Percentiles rank a stretch among this genome's conserved stretches.
Evolutionary conservation across 495 filamentous ascomycete genomes (phyloP).

Genomic region (Penicillium paxilli): DNA sequence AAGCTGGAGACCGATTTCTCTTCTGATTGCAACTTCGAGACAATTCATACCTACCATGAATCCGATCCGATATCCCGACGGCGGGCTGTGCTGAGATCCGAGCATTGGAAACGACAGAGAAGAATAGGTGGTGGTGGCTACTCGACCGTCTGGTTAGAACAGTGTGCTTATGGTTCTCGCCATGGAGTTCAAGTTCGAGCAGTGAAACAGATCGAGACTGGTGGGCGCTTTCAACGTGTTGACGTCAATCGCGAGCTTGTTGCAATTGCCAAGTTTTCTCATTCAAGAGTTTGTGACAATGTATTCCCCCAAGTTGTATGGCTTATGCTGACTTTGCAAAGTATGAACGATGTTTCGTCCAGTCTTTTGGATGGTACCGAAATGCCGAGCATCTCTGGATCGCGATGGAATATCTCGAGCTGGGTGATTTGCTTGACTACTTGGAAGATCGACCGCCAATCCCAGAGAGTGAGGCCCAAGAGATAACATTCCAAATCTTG

Average conservation of each 20-base stretch:
- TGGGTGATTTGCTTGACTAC: slow-evolving; percentile 21
- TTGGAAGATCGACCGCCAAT: slow-evolving; percentile 15
- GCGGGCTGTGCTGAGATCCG: neutral
- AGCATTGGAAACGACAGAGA: neutral
- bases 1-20: neutral
- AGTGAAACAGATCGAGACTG: neutral
- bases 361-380: slow-evolving; percentile 32
- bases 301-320: neutral
- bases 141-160: neutral
- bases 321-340: slow-evolving; percentile 51
- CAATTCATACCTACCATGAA: neutral
- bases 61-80: neutral
- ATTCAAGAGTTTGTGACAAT: neutral
- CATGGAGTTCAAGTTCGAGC: neutral
- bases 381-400: slow-evolving; percentile 26
- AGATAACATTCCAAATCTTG: slow-evolving; percentile 41
- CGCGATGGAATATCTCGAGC: slow-evolving; percentile 38
- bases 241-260: neutral
- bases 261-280: neutral
- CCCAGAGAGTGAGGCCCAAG: slow-evolving; percentile 36
- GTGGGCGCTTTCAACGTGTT: neutral
- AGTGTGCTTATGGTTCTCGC: neutral
- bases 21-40: neutral
- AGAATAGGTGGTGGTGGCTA: neutral
- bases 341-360: slow-evolving; percentile 67